Evolutionary conservation across 2,329 filamentous ascomycete genomes (phyloP), one percentile per base, ranked within the genome.

Genomic region (Atkinsonella hypoxylon): DNA sequence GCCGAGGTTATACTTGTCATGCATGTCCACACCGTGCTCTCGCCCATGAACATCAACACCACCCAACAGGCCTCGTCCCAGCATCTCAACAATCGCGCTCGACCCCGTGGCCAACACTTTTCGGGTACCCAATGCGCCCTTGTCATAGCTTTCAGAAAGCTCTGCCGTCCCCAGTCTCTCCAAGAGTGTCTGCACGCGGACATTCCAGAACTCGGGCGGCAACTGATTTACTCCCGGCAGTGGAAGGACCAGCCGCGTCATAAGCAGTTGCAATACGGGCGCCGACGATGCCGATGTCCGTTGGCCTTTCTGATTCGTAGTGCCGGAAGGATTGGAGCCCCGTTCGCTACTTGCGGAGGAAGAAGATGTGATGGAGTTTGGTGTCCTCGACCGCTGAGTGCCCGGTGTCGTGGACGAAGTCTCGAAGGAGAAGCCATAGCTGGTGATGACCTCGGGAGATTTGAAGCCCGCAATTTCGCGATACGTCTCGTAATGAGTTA

Each of bases 121-220:
- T 48, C 87, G 74, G 53, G 82, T 81, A 0, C 87, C 87, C 56
- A 91, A 67, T 0, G 80, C 74, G 13, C 84, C 86, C 65, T 89
- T 89, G 63, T 91, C 87, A 60, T 89, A 91, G 62, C 84, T 89
- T 64, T 91, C 87, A 1, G 84, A 89, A 32, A 91, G 70, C 47
- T 87, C 80, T 2, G 81, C 84, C 32, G 81, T 75, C 9, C 76
- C 81, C 49, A 91, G 69, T 58, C 79, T 74, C 57, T 70, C 67
- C 57, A 87, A 70, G 15, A 88, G 64, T 1, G 74, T 74, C 56
- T 79, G 75, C 22, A 84, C 70, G 43, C 78, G 74, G n/a, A 73
- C 70, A 34, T 72, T 73, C 83, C 83, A 89, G 64, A 86, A 87
- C 3, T 78, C 77, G 1, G 70, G 62, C 0, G 79, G 74, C 2